Conservation (phyloP, 345 rosid species). For the Lagerstroemia speciosa region DNA sequence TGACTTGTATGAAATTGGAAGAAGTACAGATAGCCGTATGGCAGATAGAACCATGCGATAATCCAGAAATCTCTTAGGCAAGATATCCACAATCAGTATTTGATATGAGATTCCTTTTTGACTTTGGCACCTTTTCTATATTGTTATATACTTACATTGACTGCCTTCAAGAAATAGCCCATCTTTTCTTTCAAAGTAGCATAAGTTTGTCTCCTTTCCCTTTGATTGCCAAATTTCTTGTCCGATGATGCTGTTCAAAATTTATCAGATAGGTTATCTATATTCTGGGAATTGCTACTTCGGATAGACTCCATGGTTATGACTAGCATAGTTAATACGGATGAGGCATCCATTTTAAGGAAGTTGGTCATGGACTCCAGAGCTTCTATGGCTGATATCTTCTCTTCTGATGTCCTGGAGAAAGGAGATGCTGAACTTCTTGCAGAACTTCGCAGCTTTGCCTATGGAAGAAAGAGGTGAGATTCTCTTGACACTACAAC, state of each 20-base stretch:
- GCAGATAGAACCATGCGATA: background rate
- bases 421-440: slow-evolving; percentile 51
- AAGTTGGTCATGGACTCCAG: slow-evolving; percentile 37
- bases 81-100: background rate
- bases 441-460: slow-evolving; percentile 47
- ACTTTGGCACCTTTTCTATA: background rate
- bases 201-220: background rate
- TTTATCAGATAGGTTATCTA: slow-evolving; percentile 42
- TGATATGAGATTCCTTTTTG: background rate
- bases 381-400: slow-evolving; percentile 36
- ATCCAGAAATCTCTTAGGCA: background rate
- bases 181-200: background rate
- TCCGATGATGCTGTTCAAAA: slow-evolving; percentile 7
- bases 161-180: background rate
- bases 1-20: background rate
- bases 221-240: slow-evolving; percentile 1
- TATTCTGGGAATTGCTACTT: slow-evolving; percentile 58
- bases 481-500: slow-evolving; percentile 1
- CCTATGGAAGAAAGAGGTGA: slow-evolving; percentile 44
- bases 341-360: slow-evolving; percentile 61
- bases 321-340: slow-evolving; percentile 33
- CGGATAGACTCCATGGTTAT: slow-evolving; percentile 76
- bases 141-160: background rate
- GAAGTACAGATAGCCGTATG: background rate
- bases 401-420: slow-evolving; percentile 25